A percentile compares a stretch with the other conserved stretches of the same genome.
Evolutionary conservation across 768 basidiomycete species (phyloP).

Genomic region (Macrocybe gigantea): DNA sequence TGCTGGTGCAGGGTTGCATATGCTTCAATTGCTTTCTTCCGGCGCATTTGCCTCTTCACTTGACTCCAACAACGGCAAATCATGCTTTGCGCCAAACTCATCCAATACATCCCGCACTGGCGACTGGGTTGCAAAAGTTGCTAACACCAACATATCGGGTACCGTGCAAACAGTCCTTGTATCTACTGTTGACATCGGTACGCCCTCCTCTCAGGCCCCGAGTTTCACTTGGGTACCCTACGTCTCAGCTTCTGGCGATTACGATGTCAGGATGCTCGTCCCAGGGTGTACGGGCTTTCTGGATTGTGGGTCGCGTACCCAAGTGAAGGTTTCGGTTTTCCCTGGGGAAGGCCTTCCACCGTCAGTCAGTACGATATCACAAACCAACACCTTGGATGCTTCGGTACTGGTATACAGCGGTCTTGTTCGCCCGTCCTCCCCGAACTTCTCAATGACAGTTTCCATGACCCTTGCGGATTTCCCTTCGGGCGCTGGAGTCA

Average conservation of each 20-base stretch:
- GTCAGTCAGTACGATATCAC: constrained; percentile 63
- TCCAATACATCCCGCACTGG: constrained; percentile 69
- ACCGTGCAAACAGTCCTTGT: constrained; percentile 74
- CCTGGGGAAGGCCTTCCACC: constrained; percentile 65
- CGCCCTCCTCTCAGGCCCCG: constrained; percentile 56
- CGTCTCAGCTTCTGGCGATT: constrained; percentile 84
- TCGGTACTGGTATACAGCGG: constrained; percentile 70
- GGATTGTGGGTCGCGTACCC: constrained; percentile 77
- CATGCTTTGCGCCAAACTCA: constrained; percentile 74
- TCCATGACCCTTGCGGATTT: constrained; percentile 64
- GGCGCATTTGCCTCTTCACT: constrained; percentile 86
- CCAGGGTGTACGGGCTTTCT: constrained; percentile 82
- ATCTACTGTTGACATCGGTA: constrained; percentile 60
- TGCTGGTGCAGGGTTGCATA: constrained; percentile 73
- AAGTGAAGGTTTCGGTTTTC: constrained; percentile 78
- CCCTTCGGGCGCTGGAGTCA: constrained; percentile 57
- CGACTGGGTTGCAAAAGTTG: constrained; percentile 58
- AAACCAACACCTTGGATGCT: constrained; percentile 64
- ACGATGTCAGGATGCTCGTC: constrained; percentile 77
- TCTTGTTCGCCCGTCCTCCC: constrained; percentile 69
- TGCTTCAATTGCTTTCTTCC: constrained; percentile 88
- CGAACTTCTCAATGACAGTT: constrained; percentile 68
- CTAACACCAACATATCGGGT: constrained; percentile 70
- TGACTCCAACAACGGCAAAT: constrained; percentile 47
- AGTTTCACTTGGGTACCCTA: constrained; percentile 88